Percentiles rank a stretch among this genome's conserved stretches.
These are phyloP conservation scores for Iris pallida DNA, from an alignment of 116 monocot genomes.

Conservation along the genomic window DNA sequence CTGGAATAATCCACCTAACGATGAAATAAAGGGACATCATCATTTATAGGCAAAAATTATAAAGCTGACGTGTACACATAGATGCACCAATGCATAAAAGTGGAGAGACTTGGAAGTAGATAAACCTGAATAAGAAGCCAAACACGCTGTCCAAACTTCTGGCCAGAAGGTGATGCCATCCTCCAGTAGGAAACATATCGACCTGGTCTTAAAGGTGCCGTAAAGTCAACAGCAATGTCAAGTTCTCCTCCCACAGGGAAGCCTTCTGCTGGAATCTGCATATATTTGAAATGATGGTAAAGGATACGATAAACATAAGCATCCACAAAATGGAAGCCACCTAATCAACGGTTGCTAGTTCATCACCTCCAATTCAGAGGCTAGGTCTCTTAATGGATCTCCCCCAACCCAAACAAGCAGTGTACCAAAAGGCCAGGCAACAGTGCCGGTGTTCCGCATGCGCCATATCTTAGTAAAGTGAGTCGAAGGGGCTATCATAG, in stretches of 20 bases:
- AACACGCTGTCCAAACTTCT: constrained; percentile 84
- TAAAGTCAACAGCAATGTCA: constrained; percentile 80
- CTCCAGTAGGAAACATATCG: constrained; percentile 85
- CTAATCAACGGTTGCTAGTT: background rate
- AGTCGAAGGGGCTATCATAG: constrained; percentile 53
- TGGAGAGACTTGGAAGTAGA: no score
- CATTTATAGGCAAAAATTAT: no score
- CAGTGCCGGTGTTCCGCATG: constrained; percentile 73
- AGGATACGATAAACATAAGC: no score
- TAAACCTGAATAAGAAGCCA: constrained; percentile 87
- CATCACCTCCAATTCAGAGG: constrained; percentile 52
- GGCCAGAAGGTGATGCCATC: constrained; percentile 62
- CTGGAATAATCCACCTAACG: constrained; percentile 37
- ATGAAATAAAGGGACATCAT: background rate
- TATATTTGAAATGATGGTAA: background rate
- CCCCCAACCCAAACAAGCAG: constrained; percentile 86
- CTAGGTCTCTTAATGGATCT: constrained; percentile 34
- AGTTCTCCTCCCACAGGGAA: constrained; percentile 48
- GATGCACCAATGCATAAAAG: no score
- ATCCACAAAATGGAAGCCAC: no score
- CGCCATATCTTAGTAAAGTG: constrained; percentile 93
- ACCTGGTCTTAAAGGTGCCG: constrained; percentile 59
- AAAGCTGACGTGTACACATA: no score
- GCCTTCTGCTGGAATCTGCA: constrained; percentile 60
- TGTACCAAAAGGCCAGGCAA: constrained; percentile 65